These are phyloP conservation scores for Hansenula sp. DNA, from an alignment of 1,139 yeast species.

Conservation along the genomic window DNA sequence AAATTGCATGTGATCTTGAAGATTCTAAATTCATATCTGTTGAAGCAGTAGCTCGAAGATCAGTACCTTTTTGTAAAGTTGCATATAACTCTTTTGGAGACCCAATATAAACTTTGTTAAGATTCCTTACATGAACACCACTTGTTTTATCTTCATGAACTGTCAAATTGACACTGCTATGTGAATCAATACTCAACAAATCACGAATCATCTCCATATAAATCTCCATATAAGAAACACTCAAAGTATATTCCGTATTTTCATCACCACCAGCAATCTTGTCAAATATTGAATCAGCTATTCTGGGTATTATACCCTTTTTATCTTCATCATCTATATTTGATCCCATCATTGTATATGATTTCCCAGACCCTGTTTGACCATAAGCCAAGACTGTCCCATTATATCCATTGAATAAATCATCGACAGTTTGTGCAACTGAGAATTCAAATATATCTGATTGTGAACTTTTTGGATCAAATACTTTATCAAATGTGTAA, in stretches of 20 bases:
- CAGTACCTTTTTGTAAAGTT: slow-evolving; percentile 53
- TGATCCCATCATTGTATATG: slow-evolving; percentile 81
- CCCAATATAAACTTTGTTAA: slow-evolving; percentile 58
- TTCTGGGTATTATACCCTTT: slow-evolving; percentile 71
- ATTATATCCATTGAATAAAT: slow-evolving; percentile 73
- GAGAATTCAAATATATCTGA: slow-evolving; percentile 60
- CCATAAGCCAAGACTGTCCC: slow-evolving; percentile 88
- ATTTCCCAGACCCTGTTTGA: slow-evolving; percentile 85
- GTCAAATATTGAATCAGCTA: slow-evolving; percentile 61
- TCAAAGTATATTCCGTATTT: slow-evolving; percentile 63
- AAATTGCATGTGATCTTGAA: slow-evolving; percentile 79
- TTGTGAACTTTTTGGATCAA: slow-evolving; percentile 47
- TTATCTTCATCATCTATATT: slow-evolving; percentile 34
- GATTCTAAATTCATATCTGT: slow-evolving; percentile 76
- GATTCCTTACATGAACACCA: slow-evolving; percentile 69
- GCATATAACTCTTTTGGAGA: slow-evolving; percentile 54
- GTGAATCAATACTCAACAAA: slow-evolving; percentile 12
- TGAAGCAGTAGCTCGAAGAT: slow-evolving; percentile 50
- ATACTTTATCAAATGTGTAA: slow-evolving; percentile 68
- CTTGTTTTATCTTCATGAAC: slow-evolving; percentile 64
- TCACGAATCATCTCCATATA: slow-evolving; percentile 77
- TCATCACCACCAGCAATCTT: slow-evolving; percentile 45
- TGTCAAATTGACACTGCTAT: slow-evolving; percentile 31
- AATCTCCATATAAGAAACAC: slow-evolving; percentile 76
- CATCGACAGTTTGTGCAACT: slow-evolving; percentile 53